phyloP scores from a whole-genome alignment of 352 stramenopile species.

The Globisporangium nunn region DNA sequence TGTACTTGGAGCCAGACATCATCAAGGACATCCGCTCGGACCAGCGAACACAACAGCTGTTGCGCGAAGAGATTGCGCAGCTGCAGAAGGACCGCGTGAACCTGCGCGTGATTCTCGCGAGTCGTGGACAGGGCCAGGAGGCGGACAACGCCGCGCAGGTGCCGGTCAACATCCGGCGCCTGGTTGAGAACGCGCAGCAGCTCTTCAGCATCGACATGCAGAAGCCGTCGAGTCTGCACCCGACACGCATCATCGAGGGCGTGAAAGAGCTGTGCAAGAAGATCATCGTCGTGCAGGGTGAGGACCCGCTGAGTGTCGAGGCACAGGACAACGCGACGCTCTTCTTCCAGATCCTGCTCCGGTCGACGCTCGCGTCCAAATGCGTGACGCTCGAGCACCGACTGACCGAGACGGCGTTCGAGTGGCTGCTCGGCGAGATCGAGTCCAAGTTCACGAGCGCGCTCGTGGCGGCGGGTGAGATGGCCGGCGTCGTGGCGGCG shows the following conservation, averaged over 20 bases:
- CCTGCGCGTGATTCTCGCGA: slow-evolving; percentile 92
- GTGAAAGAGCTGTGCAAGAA: slow-evolving; percentile 92
- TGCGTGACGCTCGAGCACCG: slow-evolving; percentile 94
- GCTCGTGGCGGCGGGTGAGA: slow-evolving; percentile 95
- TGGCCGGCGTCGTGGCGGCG: slow-evolving; percentile 97
- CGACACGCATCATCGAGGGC: slow-evolving; percentile 82
- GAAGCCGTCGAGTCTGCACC: slow-evolving; percentile 91
- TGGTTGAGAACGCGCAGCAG: slow-evolving; percentile 96
- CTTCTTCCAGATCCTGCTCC: slow-evolving; percentile 97
- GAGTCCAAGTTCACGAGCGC: slow-evolving; percentile 95
- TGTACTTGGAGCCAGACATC: slow-evolving; percentile 81
- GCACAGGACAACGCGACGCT: slow-evolving; percentile 97
- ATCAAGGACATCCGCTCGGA: slow-evolving; percentile 92
- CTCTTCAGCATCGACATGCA: slow-evolving; percentile 91
- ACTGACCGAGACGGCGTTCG: slow-evolving; percentile 94
- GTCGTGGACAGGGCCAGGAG: slow-evolving; percentile 92
- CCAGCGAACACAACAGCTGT: slow-evolving; percentile 88
- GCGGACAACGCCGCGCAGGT: slow-evolving; percentile 87
- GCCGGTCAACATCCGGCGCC: slow-evolving; percentile 90
- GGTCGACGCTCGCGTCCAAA: slow-evolving; percentile 95
- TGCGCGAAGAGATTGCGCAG: slow-evolving; percentile 92
- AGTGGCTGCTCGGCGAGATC: slow-evolving; percentile 94
- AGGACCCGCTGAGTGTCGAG: slow-evolving; percentile 93
- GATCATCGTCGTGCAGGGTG: slow-evolving; percentile 94
- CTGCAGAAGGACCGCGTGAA: slow-evolving; percentile 93